Percentiles rank a stretch among this genome's conserved stretches.
Evolutionary conservation across 148 eudicot species (phyloP).

Genomic region (Silene latifolia): DNA sequence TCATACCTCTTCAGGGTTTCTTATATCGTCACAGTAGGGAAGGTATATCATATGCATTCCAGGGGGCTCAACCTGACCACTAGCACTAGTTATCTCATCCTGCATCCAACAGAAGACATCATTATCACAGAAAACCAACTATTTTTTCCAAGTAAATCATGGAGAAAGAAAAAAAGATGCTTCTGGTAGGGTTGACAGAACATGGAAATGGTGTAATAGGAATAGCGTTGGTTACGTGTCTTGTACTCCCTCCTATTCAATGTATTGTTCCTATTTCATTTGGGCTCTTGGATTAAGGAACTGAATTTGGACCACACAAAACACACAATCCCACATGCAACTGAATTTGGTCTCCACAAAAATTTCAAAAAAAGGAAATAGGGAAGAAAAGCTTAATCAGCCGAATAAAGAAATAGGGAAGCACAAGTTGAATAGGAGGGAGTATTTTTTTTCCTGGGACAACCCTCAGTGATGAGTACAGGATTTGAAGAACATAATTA

Average conservation of each 20-base stretch:
- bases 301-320: too few species aligned
- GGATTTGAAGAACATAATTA: not conserved
- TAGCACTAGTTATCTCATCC: slow-evolving; percentile 66
- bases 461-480: not conserved
- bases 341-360: too few species aligned
- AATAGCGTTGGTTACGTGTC: not conserved
- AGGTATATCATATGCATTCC: slow-evolving; percentile 97
- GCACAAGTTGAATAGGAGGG: too few species aligned
- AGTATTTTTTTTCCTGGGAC: not conserved
- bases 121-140: not conserved
- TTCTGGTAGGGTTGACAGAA: not conserved
- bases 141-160: not conserved
- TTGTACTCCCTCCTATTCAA: too few species aligned
- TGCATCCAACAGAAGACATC: slow-evolving; percentile 30
- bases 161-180: too few species aligned
- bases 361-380: too few species aligned
- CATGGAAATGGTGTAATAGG: not conserved
- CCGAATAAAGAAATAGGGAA: too few species aligned
- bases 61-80: slow-evolving; percentile 94
- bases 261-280: too few species aligned
- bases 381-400: too few species aligned
- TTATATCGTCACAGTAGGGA: slow-evolving; percentile 93
- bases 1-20: slow-evolving; percentile 77
- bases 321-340: too few species aligned
- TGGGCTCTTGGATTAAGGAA: too few species aligned